A percentile compares a stretch with the other conserved stretches of the same genome.
phyloP scores from a whole-genome alignment of 2,329 filamentous ascomycete species.

The Cadophora malorum region DNA sequence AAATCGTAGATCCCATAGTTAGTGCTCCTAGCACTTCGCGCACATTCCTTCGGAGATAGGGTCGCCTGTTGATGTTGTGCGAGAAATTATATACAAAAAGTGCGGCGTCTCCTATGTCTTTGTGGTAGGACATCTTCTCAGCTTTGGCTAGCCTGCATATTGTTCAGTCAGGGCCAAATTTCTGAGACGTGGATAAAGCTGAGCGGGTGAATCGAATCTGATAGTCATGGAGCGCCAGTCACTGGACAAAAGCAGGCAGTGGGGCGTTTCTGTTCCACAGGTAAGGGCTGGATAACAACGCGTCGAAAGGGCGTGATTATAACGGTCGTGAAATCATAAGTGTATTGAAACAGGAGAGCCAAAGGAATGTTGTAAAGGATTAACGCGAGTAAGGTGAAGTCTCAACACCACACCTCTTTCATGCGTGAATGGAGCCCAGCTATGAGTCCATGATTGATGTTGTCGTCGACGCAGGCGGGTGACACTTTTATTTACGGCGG shows the following conservation, averaged over 20 bases:
- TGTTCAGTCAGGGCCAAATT: conserved; percentile 14
- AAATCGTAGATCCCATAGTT: conserved; percentile 36
- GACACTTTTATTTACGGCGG: conserved; percentile 10
- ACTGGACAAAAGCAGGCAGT: neutral
- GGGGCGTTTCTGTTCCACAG: neutral
- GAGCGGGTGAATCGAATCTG: conserved; percentile 1
- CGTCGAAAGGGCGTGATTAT: conserved; percentile 6
- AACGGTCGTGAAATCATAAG: conserved; percentile 3
- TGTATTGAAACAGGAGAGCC: conserved; percentile 3
- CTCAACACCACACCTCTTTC: neutral
- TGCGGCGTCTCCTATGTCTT: conserved; percentile 31
- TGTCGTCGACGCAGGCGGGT: neutral
- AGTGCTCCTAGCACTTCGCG: conserved; percentile 29
- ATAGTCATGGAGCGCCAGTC: neutral
- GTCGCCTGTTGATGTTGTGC: conserved; percentile 18
- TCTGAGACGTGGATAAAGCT: neutral
- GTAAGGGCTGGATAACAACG: neutral
- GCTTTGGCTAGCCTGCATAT: conserved; percentile 29
- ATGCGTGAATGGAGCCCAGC: neutral
- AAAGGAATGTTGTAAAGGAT: conserved; percentile 13
- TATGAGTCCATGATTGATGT: conserved; percentile 7
- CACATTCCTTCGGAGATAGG: conserved; percentile 39
- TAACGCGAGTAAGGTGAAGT: neutral
- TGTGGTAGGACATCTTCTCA: conserved; percentile 36
- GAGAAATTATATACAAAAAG: conserved; percentile 25